phyloP scores from a whole-genome alignment of 306 rosid species.

The Fagus sylvatica region DNA sequence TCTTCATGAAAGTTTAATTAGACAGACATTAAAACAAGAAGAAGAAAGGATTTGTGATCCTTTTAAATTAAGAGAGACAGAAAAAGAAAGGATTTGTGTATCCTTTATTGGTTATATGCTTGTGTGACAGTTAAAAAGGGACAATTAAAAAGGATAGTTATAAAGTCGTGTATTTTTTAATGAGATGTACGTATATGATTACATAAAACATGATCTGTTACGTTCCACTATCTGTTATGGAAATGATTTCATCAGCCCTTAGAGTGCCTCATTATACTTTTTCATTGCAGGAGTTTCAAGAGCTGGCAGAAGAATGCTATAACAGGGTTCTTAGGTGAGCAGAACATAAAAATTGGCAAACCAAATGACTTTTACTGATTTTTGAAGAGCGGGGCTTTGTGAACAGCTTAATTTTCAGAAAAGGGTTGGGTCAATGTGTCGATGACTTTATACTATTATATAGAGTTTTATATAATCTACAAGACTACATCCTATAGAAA shows the following conservation, averaged over 20 bases:
- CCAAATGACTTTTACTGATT: slow-evolving; percentile 65
- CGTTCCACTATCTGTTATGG: background rate
- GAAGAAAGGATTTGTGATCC: no score
- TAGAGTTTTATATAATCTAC: background rate
- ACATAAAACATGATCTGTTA: background rate
- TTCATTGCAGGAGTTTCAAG: slow-evolving; percentile 81
- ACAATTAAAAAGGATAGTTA: no score
- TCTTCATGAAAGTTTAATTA: no score
- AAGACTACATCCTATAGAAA: background rate
- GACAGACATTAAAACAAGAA: no score
- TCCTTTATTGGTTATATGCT: no score
- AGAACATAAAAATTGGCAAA: slow-evolving; percentile 67
- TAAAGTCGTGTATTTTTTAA: no score
- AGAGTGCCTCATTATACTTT: slow-evolving; percentile 5
- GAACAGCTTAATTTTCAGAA: slow-evolving; percentile 2
- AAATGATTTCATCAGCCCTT: background rate
- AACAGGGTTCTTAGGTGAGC: slow-evolving; percentile 58
- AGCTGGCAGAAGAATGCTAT: slow-evolving; percentile 96
- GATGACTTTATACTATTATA: background rate
- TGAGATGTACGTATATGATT: background rate
- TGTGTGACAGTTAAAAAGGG: no score
- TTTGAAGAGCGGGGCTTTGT: slow-evolving; percentile 8
- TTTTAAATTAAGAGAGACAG: no score
- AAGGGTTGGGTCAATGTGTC: slow-evolving; percentile 8
- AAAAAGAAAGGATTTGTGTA: no score